Percentiles rank a stretch among this genome's conserved stretches.
phyloP scores from a whole-genome alignment of 2,329 filamentous ascomycete species.

The Ophiocordyceps sinensis region DNA sequence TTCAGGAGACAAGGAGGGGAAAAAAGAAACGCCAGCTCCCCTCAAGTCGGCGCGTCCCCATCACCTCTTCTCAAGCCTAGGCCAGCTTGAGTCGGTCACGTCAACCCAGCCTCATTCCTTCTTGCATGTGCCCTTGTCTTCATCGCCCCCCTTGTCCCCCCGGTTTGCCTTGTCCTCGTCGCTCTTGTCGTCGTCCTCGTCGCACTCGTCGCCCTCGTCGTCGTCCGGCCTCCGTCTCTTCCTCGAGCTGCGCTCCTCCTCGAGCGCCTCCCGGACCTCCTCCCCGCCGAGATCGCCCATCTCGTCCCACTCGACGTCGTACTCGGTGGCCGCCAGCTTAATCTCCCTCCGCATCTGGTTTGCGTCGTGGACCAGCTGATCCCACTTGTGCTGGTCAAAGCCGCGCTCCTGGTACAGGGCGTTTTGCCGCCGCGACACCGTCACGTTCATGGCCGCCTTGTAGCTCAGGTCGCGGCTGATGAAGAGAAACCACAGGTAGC shows the following conservation, averaged over 20 bases:
- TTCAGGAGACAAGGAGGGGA: too few species aligned
- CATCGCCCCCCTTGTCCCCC: slow-evolving; percentile 6
- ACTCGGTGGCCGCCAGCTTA: slow-evolving; percentile 66
- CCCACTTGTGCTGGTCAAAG: slow-evolving; percentile 67
- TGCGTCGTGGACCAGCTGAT: slow-evolving; percentile 62
- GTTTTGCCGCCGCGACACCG: slow-evolving; percentile 63
- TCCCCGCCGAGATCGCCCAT: slow-evolving; percentile 56
- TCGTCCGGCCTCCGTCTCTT: slow-evolving; percentile 20
- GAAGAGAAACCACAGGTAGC: slow-evolving; percentile 88
- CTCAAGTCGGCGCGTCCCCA: not conserved
- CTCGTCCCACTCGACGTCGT: slow-evolving; percentile 85
- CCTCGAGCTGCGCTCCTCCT: slow-evolving; percentile 31
- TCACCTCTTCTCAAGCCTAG: not conserved
- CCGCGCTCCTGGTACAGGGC: slow-evolving; percentile 62
- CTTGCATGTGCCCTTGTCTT: not conserved
- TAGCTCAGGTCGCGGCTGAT: slow-evolving; percentile 84
- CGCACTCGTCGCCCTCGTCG: slow-evolving; percentile 21
- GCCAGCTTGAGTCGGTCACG: too few species aligned
- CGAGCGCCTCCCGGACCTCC: slow-evolving; percentile 42
- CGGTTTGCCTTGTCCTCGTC: slow-evolving; percentile 18
- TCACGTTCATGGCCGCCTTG: slow-evolving; percentile 74
- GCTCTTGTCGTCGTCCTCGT: slow-evolving; percentile 20
- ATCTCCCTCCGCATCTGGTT: slow-evolving; percentile 68
- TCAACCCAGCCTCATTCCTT: too few species aligned
- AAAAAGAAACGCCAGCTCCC: too few species aligned